These are phyloP conservation scores for Turnera subulata DNA, from an alignment of 345 rosid genomes.

Conservation along the genomic window DNA sequence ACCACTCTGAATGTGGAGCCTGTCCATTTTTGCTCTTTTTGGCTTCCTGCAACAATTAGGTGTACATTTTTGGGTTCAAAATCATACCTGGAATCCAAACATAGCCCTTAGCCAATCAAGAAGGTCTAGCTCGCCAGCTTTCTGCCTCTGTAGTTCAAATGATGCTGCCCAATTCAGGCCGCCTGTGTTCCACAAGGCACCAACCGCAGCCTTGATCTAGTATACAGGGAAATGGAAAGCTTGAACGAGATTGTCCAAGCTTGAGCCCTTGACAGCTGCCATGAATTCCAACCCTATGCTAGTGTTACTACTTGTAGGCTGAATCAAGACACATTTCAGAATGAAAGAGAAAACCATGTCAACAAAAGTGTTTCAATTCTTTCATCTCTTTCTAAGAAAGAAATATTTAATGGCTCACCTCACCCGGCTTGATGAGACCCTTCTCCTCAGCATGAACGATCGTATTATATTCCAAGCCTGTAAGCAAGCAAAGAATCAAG, in stretches of 20 bases:
- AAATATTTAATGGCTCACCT: conserved; percentile 41
- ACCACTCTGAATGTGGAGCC: too few species aligned
- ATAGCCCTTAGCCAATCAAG: conserved; percentile 59
- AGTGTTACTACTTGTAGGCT: conserved; percentile 73
- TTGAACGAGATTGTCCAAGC: too few species aligned
- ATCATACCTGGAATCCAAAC: conserved; percentile 60
- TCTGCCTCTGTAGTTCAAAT: conserved; percentile 67
- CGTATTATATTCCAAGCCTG: conserved; percentile 77
- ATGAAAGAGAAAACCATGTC: conserved; percentile 9
- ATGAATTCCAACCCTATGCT: conserved; percentile 71
- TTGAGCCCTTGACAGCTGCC: conserved; percentile 71
- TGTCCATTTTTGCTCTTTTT: too few species aligned
- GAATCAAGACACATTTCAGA: conserved; percentile 62
- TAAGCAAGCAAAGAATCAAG: conserved; percentile 6
- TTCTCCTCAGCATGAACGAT: conserved; percentile 71
- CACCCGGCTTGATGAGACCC: conserved; percentile 56
- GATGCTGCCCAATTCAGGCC: conserved; percentile 74
- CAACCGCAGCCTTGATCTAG: conserved; percentile 82
- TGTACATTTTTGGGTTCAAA: too few species aligned
- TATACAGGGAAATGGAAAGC: conserved; percentile 5
- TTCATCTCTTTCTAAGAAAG: conserved; percentile 5
- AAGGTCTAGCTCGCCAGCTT: conserved; percentile 66
- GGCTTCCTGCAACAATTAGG: too few species aligned
- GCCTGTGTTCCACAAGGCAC: conserved; percentile 67
- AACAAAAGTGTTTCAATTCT: too few species aligned